phyloP scores from a whole-genome alignment of 108 stramenopile species.

The Seminavis robusta region DNA sequence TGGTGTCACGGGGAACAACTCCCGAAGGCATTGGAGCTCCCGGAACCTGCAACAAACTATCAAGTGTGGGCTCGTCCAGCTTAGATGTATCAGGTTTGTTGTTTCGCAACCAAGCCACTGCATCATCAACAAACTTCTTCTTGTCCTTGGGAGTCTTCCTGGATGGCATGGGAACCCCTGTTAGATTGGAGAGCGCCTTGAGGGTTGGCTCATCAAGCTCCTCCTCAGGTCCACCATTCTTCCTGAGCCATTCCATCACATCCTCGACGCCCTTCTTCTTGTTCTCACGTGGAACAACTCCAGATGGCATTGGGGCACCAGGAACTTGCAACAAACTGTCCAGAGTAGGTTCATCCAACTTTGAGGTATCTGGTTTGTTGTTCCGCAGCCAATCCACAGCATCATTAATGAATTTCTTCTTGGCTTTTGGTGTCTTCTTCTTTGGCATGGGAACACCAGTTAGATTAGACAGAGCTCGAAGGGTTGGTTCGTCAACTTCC shows the following conservation, averaged over 20 bases:
- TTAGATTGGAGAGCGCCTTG: neutral
- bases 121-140: conserved; percentile 6
- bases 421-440: neutral
- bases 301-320: neutral
- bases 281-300: conserved; percentile 2
- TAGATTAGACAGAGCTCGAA: conserved; percentile 2
- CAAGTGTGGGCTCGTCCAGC: conserved; percentile 3
- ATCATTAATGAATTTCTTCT: neutral
- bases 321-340: neutral
- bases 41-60: neutral
- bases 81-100: conserved; percentile 1
- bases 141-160: neutral
- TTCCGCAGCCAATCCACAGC: neutral
- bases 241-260: conserved; percentile 29
- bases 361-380: no score
- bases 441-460: conserved; percentile 2
- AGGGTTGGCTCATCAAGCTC: conserved; percentile 8
- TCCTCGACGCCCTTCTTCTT: conserved; percentile 14
- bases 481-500: neutral
- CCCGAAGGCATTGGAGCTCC: no score
- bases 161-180: conserved; percentile 1
- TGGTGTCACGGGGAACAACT: neutral
- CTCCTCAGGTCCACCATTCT: neutral
- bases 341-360: no score
- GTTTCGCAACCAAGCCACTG: conserved; percentile 16